Conservation (phyloP, 1,139 yeast species). For the Saccharomyces hybrid region DNA sequence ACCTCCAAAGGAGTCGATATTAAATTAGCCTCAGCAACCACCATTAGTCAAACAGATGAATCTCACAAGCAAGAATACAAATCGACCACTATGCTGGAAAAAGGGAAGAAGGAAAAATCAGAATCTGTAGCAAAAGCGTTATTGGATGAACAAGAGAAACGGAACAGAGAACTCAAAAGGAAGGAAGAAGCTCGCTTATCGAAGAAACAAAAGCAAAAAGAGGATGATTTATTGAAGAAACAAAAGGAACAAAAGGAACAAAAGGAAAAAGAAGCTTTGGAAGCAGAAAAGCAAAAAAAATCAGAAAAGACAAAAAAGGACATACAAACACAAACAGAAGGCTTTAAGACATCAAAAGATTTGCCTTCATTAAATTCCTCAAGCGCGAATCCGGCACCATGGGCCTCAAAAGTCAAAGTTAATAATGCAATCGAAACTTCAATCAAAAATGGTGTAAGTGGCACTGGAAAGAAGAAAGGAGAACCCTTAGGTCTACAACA, state of each 20-base stretch:
- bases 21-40: background rate
- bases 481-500: conserved; percentile 17
- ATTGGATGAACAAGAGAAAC: background rate
- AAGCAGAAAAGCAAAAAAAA: conserved; percentile 7
- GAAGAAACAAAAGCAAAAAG: conserved; percentile 18
- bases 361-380: conserved; percentile 10
- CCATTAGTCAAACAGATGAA: background rate
- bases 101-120: background rate
- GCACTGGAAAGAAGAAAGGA: conserved; percentile 17
- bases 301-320: conserved; percentile 9
- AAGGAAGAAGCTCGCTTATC: conserved; percentile 7
- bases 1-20: conserved; percentile 10
- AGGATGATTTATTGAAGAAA: conserved; percentile 13
- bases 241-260: conserved; percentile 9
- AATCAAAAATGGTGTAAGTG: conserved; percentile 16
- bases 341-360: conserved; percentile 10
- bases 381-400: conserved; percentile 35
- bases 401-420: conserved; percentile 38
- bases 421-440: conserved; percentile 9
- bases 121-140: background rate
- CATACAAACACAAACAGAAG: conserved; percentile 1
- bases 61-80: background rate
- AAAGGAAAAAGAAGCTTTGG: conserved; percentile 10
- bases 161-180: background rate
- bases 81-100: background rate